Percentiles rank a stretch among this genome's conserved stretches.
Conservation (phyloP, 176 grass and related monocot species). For the Puccinellia tenuiflora region DNA sequence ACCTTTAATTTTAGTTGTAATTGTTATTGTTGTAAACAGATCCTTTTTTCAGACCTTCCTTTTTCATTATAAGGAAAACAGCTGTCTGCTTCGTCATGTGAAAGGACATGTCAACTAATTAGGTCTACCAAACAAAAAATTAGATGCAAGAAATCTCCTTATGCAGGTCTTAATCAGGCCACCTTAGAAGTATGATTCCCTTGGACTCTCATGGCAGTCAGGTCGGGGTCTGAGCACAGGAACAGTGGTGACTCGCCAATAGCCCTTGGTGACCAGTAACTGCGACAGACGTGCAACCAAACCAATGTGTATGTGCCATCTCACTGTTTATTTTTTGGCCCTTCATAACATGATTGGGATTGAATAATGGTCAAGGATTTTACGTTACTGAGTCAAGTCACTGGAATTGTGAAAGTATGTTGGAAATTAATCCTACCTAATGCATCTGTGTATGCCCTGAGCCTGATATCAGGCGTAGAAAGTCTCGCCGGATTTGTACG, state of each 20-base stretch:
- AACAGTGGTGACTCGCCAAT: not conserved
- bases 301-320: not conserved
- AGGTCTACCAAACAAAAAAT: constrained; percentile 30
- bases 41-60: constrained; percentile 3
- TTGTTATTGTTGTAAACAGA: not conserved
- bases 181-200: not conserved
- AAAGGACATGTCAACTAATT: constrained; percentile 35
- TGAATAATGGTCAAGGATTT: not conserved
- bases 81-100: not conserved
- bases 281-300: not conserved
- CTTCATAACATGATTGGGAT: not conserved
- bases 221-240: not conserved
- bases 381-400: not conserved
- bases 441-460: not conserved
- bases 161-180: not conserved
- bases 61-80: not conserved
- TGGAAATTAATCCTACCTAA: not conserved
- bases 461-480: not conserved
- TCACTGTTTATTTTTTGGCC: not conserved
- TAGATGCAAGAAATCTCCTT: not conserved
- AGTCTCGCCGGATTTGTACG: not conserved
- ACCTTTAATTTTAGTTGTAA: not conserved
- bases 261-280: not conserved
- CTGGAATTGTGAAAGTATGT: not conserved
- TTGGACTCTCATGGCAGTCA: not conserved